Evolutionary conservation across 768 basidiomycete species (phyloP).

Genomic region (Serendipita sp.): DNA sequence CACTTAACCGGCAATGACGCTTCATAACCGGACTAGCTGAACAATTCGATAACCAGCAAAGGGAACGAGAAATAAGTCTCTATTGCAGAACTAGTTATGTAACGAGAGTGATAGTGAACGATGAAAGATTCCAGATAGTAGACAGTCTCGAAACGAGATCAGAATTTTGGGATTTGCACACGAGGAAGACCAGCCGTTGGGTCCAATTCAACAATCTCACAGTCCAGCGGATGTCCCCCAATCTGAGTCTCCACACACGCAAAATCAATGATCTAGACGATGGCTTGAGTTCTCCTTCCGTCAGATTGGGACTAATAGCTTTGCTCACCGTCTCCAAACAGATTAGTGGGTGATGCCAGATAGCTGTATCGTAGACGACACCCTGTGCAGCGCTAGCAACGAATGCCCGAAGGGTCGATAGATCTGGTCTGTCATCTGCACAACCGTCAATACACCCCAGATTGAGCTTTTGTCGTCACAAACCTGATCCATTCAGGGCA

Average conservation of each 20-base stretch:
- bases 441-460: not conserved
- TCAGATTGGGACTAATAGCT: conserved; percentile 5
- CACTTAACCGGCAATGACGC: no score
- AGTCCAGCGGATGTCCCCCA: conserved; percentile 63
- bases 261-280: conserved; percentile 49
- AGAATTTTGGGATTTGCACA: conserved; percentile 17
- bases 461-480: not conserved
- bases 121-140: no score
- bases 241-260: conserved; percentile 90
- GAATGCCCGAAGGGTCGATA: conserved; percentile 65
- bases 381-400: conserved; percentile 68
- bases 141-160: not conserved
- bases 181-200: conserved; percentile 16
- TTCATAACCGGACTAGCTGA: no score
- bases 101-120: no score
- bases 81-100: no score
- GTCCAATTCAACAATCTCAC: conserved; percentile 60
- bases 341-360: conserved; percentile 96
- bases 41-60: no score
- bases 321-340: conserved; percentile 48
- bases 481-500: conserved; percentile 49
- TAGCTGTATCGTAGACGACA: conserved; percentile 61
- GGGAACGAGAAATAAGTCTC: no score
- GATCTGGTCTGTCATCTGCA: conserved; percentile 57
- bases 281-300: conserved; percentile 8